Base-by-base conservation (phyloP, 192 early-diverging fungal species). In the Spinellus fusiger region DNA sequence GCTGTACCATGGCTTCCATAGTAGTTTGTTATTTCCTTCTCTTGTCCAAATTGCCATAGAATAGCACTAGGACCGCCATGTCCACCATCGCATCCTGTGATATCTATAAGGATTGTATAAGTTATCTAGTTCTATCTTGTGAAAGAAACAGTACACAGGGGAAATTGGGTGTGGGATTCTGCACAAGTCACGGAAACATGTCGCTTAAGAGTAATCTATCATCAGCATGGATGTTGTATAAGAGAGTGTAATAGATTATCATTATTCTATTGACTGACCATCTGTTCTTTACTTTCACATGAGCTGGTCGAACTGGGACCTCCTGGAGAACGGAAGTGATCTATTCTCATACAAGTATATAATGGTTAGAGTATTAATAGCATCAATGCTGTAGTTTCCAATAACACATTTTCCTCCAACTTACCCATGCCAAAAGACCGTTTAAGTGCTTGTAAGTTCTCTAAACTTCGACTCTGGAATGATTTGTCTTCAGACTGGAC, bases 21-120 rank as follows among this genome's bases (percentile, higher is more conserved):
- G 63, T 91, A 91, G 5, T 69, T 78, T 27, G 86, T 77, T 4
- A 93, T 73, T 48, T 86, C 85, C 29, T 71, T 68, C 15, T 77
- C 73, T 59, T 93, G 89, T 2, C 89, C 88, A 77, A 83, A 93
- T 62, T 92, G 91, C 78, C 84, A 93, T 3, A 93, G 77, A 2
- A 83, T 78, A 23, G 88, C 88, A 46, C 81, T 80, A 1, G 81
- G 77, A 0, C 81, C 79, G 1, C 74, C 77, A 52, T 78, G 74
- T 13, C 76, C 70, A 56, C 75, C 56, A 26, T 73, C 62, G 48
- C 76, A 74, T 8, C 79, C 79, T 8, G 78, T 78, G 29, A 80
- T 56, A 56, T 78, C 62, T 72, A 56, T 16, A 25, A 23, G n/a
- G 4, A 32, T 59, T 20, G 59, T 38, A 67, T 32, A 22, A 1